Conservation (phyloP, 2,329 filamentous ascomycete species). For the Talaromyces sp. region DNA sequence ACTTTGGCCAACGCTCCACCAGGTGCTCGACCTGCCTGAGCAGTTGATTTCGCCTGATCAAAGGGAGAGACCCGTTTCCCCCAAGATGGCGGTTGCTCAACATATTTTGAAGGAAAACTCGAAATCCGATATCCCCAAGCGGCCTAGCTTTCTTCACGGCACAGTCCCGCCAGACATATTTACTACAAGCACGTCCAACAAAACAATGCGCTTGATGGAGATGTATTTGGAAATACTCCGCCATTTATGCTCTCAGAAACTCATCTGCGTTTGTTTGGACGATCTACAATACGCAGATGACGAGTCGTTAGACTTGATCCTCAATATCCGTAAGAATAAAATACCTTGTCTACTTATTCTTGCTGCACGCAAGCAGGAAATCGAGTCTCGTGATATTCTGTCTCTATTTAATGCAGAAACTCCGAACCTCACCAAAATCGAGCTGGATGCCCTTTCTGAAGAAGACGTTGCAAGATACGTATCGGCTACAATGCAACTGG, state of each 20-base stretch:
- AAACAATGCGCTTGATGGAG: conserved; percentile 71
- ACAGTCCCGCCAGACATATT: conserved; percentile 36
- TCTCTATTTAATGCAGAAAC: conserved; percentile 43
- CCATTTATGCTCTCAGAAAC: conserved; percentile 73
- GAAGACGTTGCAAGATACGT: conserved; percentile 79
- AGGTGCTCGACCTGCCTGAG: conserved; percentile 59
- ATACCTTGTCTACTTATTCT: conserved; percentile 78
- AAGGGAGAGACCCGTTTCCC: conserved; percentile 31
- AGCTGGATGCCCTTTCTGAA: conserved; percentile 68
- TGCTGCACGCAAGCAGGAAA: conserved; percentile 66
- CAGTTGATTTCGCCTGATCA: conserved; percentile 50
- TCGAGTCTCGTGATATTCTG: conserved; percentile 45
- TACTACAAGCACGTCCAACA: conserved; percentile 34
- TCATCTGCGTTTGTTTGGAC: conserved; percentile 84
- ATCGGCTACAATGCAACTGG: conserved; percentile 69
- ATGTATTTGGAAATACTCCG: conserved; percentile 81
- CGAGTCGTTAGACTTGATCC: conserved; percentile 77
- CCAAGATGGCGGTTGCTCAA: conserved; percentile 25
- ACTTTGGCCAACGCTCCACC: conserved; percentile 54
- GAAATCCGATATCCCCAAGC: conserved; percentile 28
- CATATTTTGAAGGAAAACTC: conserved; percentile 28
- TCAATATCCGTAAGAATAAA: conserved; percentile 70
- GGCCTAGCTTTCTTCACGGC: conserved; percentile 31
- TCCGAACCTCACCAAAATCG: conserved; percentile 62
- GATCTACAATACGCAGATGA: conserved; percentile 87